Evolutionary conservation across 1,284 basidiomycete genomes (phyloP), one percentile per base, ranked within the genome.

Genomic region (Cerioporus squamosus): DNA sequence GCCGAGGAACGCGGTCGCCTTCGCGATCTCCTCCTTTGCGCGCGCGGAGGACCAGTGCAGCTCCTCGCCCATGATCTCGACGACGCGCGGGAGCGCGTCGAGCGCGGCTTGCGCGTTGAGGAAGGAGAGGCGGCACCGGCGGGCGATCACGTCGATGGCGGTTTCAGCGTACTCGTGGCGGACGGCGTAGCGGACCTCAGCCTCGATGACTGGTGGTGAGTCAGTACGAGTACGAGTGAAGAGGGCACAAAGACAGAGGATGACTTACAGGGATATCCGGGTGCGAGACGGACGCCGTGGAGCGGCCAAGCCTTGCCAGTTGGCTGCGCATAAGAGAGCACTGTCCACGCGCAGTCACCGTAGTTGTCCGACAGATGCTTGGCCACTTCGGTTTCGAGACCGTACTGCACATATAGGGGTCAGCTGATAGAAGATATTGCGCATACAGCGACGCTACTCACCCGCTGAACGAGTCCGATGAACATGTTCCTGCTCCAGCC

Each of bases 401-500:
- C 94, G 74, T 91, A 95, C 87, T 91, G 57, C 4, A 51, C 50
- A 42, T 17, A 6, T 17, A 9, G 3, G 15, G 12, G 18, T 55
- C 15, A 54, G 45, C 10, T 5, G 36, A 60, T 55, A 57, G 10
- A 8, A 51, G 31, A 23, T 42, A 44, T 44, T 38, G 45, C 14
- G 38, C 7, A 42, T 48, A 12, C 9, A 44, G 42, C 33, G 45
- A 48, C 14, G 29, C 14, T 1, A 75, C 84, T 57, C 53, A 91
- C 91, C 67, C 90, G 83, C 77, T 99, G 97, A 68, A 97, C 91
- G 57, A 99, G 81, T 63, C 94, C 93, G 77, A 98, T 97, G 75
- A 97, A 98, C 94, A 98, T 97, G 70, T 95, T 96, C 69, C 90
- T 83, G 72, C 85, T 91, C 97, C 97, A 99, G 9, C 90, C 94